Conservation (phyloP, 805 yeast species). For the Ogataea trehaloabstinens region DNA sequence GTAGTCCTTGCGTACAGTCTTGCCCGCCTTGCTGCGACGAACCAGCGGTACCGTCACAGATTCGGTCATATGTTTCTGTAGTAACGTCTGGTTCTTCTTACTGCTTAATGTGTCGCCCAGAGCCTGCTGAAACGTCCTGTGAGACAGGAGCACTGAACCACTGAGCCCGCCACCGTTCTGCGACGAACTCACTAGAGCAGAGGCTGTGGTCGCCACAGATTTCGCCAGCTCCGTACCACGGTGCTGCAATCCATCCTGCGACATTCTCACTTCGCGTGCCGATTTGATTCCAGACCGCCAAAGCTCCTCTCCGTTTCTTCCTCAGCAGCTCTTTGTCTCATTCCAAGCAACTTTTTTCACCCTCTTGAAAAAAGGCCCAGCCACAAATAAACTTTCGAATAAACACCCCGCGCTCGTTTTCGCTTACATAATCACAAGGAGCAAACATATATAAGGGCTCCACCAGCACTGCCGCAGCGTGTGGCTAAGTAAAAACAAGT, state of each 20-base stretch:
- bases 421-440: too few species aligned
- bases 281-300: slow-evolving; percentile 1
- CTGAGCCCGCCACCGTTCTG: slow-evolving; percentile 14
- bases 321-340: too few species aligned
- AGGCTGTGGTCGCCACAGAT: slow-evolving; percentile 55
- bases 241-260: slow-evolving; percentile 5
- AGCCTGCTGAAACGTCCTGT: slow-evolving; percentile 40
- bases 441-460: too few species aligned
- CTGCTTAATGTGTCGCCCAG: slow-evolving; percentile 42
- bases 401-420: too few species aligned
- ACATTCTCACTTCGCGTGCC: slow-evolving; percentile 6
- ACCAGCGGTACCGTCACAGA: slow-evolving; percentile 12
- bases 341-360: background rate
- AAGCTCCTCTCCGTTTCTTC: slow-evolving; percentile 1
- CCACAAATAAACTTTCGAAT: too few species aligned
- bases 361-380: too few species aligned
- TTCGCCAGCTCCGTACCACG: slow-evolving; percentile 37
- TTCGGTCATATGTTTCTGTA: slow-evolving; percentile 20
- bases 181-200: slow-evolving; percentile 41
- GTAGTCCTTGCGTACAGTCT: slow-evolving; percentile 36
- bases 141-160: slow-evolving; percentile 19
- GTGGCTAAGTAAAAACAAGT: too few species aligned
- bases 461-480: too few species aligned
- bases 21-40: slow-evolving; percentile 14
- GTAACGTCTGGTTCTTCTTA: slow-evolving; percentile 25